Base-by-base conservation (phyloP, 345 rosid species). In the Citrus medica region DNA sequence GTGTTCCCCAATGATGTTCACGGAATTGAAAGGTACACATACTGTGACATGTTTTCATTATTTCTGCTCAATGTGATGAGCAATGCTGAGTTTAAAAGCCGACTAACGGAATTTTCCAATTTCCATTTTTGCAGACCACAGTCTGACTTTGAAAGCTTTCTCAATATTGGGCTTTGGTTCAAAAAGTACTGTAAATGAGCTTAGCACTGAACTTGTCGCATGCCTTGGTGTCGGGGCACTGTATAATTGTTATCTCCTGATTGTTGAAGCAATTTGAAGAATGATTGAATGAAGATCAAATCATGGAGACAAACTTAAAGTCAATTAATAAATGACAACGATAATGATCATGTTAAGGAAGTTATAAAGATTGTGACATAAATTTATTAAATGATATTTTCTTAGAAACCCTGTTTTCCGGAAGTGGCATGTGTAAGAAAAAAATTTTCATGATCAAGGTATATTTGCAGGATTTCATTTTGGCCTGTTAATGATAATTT, bases 81-180 rank as follows among this genome's bases (percentile, higher is more conserved):
- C 19, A 25, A 48, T 33, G 4, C 27, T 0, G 48, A 69, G 69
- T 27, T 62, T 58, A 17, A 1, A 79, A 68, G 69, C 61, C 73
- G 63, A 68, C 25, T 32, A 70, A n/a, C 81, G 84, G 76, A 3
- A 53, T 53, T 53, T 53, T 79, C 2, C 58, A 59, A 81, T 37
- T 65, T 14, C 48, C 67, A 82, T 79, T 74, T 68, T 8, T 87
- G 93, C 92, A 95, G 98, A 61, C 98, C 98, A 9, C 95, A 89
- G 72, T 93, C 98, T 1, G 97, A 90, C 80, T 94, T 84, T 37
- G 97, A 95, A 79, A 89, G 98, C 90, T 93, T 79, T 83, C 89
- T 95, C 58, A 93, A 92, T 75, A 85, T 92, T 73, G 94, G 95
- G 42, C 87, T 92, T 48, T 90, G 99, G 98, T 95, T 93, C 89